Percentiles rank a stretch among this genome's conserved stretches.
These are phyloP conservation scores for Acer yangbiense DNA, from an alignment of 345 rosid genomes.

Conservation along the genomic window DNA sequence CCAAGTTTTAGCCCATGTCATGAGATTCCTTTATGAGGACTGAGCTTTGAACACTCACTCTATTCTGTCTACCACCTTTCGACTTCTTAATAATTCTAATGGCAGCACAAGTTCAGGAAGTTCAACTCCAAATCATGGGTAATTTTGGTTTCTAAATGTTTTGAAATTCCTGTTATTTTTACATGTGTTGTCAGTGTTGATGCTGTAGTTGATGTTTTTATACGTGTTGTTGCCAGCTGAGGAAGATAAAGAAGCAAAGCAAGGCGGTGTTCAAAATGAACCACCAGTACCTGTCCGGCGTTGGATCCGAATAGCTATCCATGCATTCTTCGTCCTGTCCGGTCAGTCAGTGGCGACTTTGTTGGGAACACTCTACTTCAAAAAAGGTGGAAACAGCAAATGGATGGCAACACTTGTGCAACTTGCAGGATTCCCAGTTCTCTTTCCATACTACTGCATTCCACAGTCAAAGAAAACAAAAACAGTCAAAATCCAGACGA, in stretches of 20 bases:
- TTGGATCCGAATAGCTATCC: constrained; percentile 20
- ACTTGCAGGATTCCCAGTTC: constrained; percentile 49
- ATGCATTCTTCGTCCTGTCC: constrained; percentile 34
- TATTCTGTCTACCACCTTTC: too few relatives aligned
- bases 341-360: constrained; percentile 45
- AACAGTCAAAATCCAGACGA: too few relatives aligned
- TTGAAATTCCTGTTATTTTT: too few relatives aligned
- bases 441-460: constrained; percentile 46
- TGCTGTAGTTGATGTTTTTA: too few relatives aligned
- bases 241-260: constrained; percentile 22
- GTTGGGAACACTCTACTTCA: constrained; percentile 49
- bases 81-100: not conserved
- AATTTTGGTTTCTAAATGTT: not conserved
- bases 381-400: constrained; percentile 50
- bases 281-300: not conserved
- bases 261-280: not conserved
- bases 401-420: constrained; percentile 56
- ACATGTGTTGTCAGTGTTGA: too few relatives aligned
- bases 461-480: constrained; percentile 15
- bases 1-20: too few relatives aligned
- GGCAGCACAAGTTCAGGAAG: not conserved
- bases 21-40: too few relatives aligned
- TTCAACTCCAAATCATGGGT: constrained; percentile 2
- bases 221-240: constrained; percentile 13
- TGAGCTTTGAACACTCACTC: too few relatives aligned